Evolutionary conservation across 1,139 yeast species (phyloP), one percentile per base, ranked within the genome.

Genomic region (Lodderomyces parapsilosis): DNA sequence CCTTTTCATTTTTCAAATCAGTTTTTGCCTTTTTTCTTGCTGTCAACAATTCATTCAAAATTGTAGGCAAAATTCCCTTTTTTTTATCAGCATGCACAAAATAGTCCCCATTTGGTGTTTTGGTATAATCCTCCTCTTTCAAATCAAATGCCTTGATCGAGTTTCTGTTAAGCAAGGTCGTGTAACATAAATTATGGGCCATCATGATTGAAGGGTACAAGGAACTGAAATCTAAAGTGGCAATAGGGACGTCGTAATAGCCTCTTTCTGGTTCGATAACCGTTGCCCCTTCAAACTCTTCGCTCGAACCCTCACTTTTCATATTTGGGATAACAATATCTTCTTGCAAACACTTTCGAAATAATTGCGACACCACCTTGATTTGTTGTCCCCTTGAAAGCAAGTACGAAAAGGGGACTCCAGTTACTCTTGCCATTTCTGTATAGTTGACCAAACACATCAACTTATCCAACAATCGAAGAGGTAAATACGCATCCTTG

Each of bases 391-490:
- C 99, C 58, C 99, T 78, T 11, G 95, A 65, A 40, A 94, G 67
- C 43, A 94, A 74, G 58, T 85, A 93, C 0, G 96, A 86, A 57
- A 94, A 90, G 0, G 99, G 99, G 4, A 94, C 98, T 49, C 99
- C 99, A 0, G 99, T 93, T 32, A 94, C 99, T 70, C 99, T 86
- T 0, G 99, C 97, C 99, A 94, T 94, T 67, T 94, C 99, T 0
- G 98, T 91, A 63, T 94, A 93, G 56, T 94, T 94, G 47, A 94
- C 96, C 49, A 94, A 72, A 56, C 97, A 91, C 99, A 94, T 94
- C 42, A 94, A 74, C 56, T 91, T 94, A 53, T 91, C 97, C 58
- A 93, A 66, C 33, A 94, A 71, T 51, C 99, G 70, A 57, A 93
- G 61, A 0, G 99, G 99, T 39, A 94, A 71, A 58, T 86, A 91